Conservation (phyloP, 495 filamentous ascomycete genomes). For the Aspergillus nidulans region DNA sequence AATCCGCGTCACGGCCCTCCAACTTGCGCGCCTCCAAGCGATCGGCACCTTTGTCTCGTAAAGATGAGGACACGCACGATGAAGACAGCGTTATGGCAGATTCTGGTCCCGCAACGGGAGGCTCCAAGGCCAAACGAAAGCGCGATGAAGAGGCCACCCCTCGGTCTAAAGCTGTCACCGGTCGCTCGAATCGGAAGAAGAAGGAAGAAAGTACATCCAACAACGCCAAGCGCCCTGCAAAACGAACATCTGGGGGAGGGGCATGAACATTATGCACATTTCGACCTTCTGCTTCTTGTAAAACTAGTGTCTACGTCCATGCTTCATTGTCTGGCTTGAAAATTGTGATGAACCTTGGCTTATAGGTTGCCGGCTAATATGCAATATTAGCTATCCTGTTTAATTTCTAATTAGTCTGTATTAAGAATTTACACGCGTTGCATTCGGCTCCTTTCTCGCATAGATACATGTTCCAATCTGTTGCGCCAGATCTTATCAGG, state of each 20-base stretch:
- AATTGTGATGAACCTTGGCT: not conserved
- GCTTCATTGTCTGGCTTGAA: not conserved
- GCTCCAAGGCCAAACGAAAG: slow-evolving; percentile 50
- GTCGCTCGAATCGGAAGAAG: slow-evolving; percentile 62
- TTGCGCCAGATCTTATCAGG: no score
- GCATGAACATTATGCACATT: slow-evolving; percentile 11
- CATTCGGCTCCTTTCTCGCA: no score
- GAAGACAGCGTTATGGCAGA: slow-evolving; percentile 47
- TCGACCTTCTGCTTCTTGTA: slow-evolving; percentile 6
- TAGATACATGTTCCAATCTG: no score
- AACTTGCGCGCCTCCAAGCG: slow-evolving; percentile 38
- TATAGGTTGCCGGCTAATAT: no score
- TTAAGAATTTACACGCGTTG: no score
- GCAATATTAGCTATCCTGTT: no score
- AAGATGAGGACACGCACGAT: slow-evolving; percentile 50
- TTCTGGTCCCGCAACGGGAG: slow-evolving; percentile 31
- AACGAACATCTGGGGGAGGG: slow-evolving; percentile 26
- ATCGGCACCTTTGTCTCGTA: slow-evolving; percentile 33
- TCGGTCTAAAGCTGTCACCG: slow-evolving; percentile 62
- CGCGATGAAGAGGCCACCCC: slow-evolving; percentile 67
- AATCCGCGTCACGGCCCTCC: slow-evolving; percentile 45
- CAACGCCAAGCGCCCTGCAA: slow-evolving; percentile 28
- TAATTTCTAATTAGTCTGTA: no score
- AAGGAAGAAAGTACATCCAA: slow-evolving; percentile 42
- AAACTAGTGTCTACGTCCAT: slow-evolving; percentile 1